phyloP scores from a whole-genome alignment of 352 stramenopile genomes.

The Blastocystis hominis region DNA sequence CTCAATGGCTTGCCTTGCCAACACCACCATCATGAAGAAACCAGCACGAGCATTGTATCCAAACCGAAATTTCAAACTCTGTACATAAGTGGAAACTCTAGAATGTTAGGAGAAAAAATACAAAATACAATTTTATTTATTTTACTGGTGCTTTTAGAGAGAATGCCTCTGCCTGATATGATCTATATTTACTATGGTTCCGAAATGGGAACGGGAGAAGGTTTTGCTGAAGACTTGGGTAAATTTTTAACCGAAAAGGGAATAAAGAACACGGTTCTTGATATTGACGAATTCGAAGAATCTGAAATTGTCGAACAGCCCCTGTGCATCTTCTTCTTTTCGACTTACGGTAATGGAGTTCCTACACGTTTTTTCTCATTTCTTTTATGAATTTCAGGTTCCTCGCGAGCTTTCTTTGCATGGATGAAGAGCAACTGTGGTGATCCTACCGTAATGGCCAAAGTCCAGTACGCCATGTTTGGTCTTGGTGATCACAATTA shows the following conservation, averaged over 20 bases:
- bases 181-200: constrained; percentile 56
- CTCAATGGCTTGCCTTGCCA: no score
- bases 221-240: constrained; percentile 35
- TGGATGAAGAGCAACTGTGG: constrained; percentile 55
- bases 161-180: background rate
- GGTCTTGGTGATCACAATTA: constrained; percentile 50
- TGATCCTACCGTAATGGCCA: background rate
- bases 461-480: constrained; percentile 50
- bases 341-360: constrained; percentile 46
- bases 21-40: no score
- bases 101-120: background rate
- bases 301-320: constrained; percentile 34
- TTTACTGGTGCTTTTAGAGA: background rate
- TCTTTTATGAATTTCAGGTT: background rate
- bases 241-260: background rate
- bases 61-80: background rate
- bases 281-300: constrained; percentile 54
- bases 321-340: constrained; percentile 54
- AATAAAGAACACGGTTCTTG: constrained; percentile 38
- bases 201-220: constrained; percentile 48
- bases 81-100: background rate
- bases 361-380: background rate
- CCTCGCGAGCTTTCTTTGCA: constrained; percentile 22
- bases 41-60: no score
- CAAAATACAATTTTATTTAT: background rate